Conservation (phyloP, 2,329 filamentous ascomycete species). For the Hortaea sp. region DNA sequence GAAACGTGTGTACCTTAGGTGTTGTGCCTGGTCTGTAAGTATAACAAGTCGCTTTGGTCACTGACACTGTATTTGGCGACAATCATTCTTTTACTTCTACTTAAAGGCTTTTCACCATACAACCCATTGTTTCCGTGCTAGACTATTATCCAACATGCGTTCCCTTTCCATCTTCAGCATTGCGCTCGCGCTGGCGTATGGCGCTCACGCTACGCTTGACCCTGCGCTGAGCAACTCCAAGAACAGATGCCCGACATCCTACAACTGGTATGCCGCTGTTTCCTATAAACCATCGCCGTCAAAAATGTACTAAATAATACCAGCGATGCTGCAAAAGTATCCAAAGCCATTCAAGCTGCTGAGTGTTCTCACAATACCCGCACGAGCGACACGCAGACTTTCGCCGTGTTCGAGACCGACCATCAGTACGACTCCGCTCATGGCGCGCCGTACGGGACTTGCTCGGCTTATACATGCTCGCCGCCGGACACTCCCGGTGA, state of each 20-base stretch:
- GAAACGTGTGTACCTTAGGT: too few species aligned
- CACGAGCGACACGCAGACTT: conserved; percentile 27
- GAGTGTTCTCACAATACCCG: conserved; percentile 35
- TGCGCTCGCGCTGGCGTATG: conserved; percentile 9
- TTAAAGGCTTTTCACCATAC: background rate
- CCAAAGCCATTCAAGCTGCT: conserved; percentile 32
- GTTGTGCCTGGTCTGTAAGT: too few species aligned
- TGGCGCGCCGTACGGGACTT: conserved; percentile 29
- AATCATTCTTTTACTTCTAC: too few species aligned
- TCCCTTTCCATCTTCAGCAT: background rate
- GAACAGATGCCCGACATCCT: conserved; percentile 20
- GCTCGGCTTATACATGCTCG: conserved; percentile 33
- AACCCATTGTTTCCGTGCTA: background rate
- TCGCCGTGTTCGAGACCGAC: conserved; percentile 34
- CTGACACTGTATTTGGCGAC: too few species aligned
- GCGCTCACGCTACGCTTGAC: conserved; percentile 26
- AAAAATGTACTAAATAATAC: background rate
- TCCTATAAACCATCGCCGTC: background rate
- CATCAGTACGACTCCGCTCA: conserved; percentile 35
- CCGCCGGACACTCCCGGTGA: conserved; percentile 24
- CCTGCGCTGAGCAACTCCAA: conserved; percentile 30
- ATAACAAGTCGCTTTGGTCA: too few species aligned
- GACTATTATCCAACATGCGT: background rate
- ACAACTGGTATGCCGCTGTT: conserved; percentile 9
- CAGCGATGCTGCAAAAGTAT: conserved; percentile 23